Percentiles rank a stretch among this genome's conserved stretches.
These are phyloP conservation scores for Aspergillus sergii DNA, from an alignment of 2,329 filamentous ascomycete genomes.

Conservation along the genomic window DNA sequence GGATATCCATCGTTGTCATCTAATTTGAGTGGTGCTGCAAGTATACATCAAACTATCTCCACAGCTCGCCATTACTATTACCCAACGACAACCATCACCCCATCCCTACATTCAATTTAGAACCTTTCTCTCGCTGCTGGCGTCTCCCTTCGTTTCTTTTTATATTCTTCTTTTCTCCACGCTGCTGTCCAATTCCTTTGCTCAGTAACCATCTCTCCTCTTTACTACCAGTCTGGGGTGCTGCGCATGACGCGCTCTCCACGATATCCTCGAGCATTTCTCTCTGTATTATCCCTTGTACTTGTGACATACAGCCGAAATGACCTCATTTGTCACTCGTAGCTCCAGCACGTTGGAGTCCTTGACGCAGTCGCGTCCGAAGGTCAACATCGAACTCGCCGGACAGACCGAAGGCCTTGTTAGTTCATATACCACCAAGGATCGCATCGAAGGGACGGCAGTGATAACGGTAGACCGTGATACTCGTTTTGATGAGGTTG, in stretches of 20 bases:
- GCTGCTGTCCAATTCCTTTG: neutral
- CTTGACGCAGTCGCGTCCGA: slow-evolving; percentile 32
- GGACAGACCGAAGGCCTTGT: slow-evolving; percentile 40
- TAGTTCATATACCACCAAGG: slow-evolving; percentile 59
- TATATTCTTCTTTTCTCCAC: neutral
- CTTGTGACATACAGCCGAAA: slow-evolving; percentile 5
- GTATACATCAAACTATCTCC: slow-evolving; percentile 6
- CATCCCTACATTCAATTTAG: slow-evolving; percentile 17
- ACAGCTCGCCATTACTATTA: slow-evolving; percentile 19
- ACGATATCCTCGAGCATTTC: neutral
- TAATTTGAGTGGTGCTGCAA: neutral
- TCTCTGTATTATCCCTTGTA: slow-evolving; percentile 3
- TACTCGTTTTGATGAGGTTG: slow-evolving; percentile 59
- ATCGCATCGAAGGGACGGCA: slow-evolving; percentile 58
- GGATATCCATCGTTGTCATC: neutral
- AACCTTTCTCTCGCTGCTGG: neutral
- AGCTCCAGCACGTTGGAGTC: slow-evolving; percentile 31
- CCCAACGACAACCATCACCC: slow-evolving; percentile 20
- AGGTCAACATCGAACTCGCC: slow-evolving; percentile 33
- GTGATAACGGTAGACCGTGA: slow-evolving; percentile 54
- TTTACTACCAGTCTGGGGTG: neutral
- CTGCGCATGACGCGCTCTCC: slow-evolving; percentile 2
- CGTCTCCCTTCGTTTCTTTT: slow-evolving; percentile 2
- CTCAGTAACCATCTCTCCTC: neutral
- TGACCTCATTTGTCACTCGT: slow-evolving; percentile 27